A percentile compares a stretch with the other conserved stretches of the same genome.
Evolutionary conservation across 768 basidiomycete species (phyloP).

Genomic region (Suillus sp.): DNA sequence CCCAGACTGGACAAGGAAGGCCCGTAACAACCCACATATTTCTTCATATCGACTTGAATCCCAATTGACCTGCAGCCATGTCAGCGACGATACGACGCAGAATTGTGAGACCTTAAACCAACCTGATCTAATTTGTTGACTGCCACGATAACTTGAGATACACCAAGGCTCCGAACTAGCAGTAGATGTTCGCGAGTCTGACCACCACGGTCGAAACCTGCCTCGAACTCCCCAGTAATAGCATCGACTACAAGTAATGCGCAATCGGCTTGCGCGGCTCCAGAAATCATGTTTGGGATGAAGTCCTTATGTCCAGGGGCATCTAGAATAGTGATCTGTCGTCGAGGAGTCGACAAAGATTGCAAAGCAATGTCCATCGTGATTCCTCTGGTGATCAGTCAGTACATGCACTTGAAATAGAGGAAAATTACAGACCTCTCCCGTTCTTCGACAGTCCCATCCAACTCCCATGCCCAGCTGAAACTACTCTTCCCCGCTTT

Average conservation of each 20-base stretch:
- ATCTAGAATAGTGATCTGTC: constrained; percentile 90
- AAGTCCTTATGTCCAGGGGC: constrained; percentile 98
- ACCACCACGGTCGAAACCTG: constrained; percentile 91
- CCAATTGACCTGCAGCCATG: constrained; percentile 76
- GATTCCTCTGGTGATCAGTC: constrained; percentile 67
- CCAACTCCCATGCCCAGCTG: constrained; percentile 97
- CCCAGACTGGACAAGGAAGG: constrained; percentile 87
- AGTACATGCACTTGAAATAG: constrained; percentile 6
- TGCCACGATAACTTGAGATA: constrained; percentile 87
- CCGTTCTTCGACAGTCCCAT: constrained; percentile 90
- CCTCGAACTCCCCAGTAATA: constrained; percentile 89
- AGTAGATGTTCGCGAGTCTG: constrained; percentile 95
- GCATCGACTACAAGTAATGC: constrained; percentile 94
- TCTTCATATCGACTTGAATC: constrained; percentile 80
- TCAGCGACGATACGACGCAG: constrained; percentile 6
- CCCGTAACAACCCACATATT: constrained; percentile 70
- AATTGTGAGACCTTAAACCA: constrained; percentile 20
- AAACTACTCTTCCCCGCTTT: constrained; percentile 95
- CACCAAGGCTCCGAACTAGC: constrained; percentile 89
- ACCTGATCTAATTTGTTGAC: constrained; percentile 96
- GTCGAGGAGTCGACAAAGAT: constrained; percentile 68
- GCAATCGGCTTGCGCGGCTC: constrained; percentile 95
- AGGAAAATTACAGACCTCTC: constrained; percentile 62
- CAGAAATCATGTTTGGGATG: constrained; percentile 99
- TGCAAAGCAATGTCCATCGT: constrained; percentile 97